These are phyloP conservation scores for Microbotryum silenes-acaulis DNA, from an alignment of 1,284 basidiomycete species.

Conservation along the genomic window DNA sequence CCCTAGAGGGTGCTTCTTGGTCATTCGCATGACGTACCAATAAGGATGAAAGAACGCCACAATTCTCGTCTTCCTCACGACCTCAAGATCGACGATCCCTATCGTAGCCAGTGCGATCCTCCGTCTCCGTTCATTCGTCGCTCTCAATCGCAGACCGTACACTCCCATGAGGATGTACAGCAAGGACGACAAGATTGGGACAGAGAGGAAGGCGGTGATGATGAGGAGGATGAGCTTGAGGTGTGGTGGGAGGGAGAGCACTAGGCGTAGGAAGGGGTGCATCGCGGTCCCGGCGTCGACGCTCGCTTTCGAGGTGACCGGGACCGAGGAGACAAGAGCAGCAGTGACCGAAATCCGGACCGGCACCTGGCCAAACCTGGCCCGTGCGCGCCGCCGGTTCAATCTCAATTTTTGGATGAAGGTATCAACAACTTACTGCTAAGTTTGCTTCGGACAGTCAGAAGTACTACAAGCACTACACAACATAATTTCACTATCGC, in stretches of 20 bases:
- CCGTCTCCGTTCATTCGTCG: background rate
- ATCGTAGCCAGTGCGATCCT: background rate
- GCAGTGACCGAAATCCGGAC: too few species aligned
- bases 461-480: too few species aligned
- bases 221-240: conserved; percentile 3
- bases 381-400: too few species aligned
- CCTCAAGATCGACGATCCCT: conserved; percentile 1
- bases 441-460: too few species aligned
- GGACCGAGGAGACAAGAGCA: too few species aligned
- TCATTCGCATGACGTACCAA: conserved; percentile 54
- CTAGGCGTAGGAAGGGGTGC: background rate
- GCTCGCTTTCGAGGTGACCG: too few species aligned
- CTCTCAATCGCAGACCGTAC: background rate
- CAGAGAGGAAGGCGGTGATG: background rate
- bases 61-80: conserved; percentile 36
- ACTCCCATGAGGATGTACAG: background rate
- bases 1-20: too few species aligned
- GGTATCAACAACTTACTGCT: too few species aligned
- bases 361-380: too few species aligned
- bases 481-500: too few species aligned
- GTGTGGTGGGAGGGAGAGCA: conserved; percentile 1
- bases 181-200: background rate
- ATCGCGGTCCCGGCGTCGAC: background rate
- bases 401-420: too few species aligned
- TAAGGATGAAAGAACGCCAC: conserved; percentile 93